These are phyloP conservation scores for Sporopachydermia quercuum DNA, from an alignment of 805 yeast species.

Conservation along the genomic window DNA sequence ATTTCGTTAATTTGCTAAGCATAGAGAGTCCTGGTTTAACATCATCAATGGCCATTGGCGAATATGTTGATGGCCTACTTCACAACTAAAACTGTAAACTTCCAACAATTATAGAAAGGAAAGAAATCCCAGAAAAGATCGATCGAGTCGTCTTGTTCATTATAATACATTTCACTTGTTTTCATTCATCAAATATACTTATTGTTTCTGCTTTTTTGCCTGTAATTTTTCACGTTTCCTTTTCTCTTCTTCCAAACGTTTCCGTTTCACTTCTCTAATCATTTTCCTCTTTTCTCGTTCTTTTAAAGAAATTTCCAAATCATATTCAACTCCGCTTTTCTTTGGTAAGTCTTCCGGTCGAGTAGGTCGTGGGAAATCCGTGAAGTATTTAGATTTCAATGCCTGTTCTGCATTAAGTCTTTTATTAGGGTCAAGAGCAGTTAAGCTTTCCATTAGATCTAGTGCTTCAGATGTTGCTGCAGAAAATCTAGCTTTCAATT, in stretches of 20 bases:
- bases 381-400: constrained; percentile 50
- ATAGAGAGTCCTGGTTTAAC: constrained; percentile 91
- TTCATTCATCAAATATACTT: too few species aligned
- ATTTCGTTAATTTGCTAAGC: constrained; percentile 67
- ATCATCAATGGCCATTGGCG: constrained; percentile 68
- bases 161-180: too few species aligned
- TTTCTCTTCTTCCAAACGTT: constrained; percentile 6
- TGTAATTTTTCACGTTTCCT: background rate
- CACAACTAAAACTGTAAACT: too few species aligned
- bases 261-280: constrained; percentile 7
- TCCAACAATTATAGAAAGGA: constrained; percentile 4
- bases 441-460: constrained; percentile 57
- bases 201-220: too few species aligned
- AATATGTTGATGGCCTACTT: constrained; percentile 33
- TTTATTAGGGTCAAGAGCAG: constrained; percentile 63
- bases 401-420: constrained; percentile 55
- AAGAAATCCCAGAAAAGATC: background rate
- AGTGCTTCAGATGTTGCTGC: constrained; percentile 84
- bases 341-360: constrained; percentile 48
- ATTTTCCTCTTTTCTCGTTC: constrained; percentile 8
- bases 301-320: constrained; percentile 4
- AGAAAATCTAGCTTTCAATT: constrained; percentile 66
- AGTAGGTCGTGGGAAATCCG: constrained; percentile 63
- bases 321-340: constrained; percentile 6
- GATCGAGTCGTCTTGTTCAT: constrained; percentile 7